phyloP scores from a whole-genome alignment of 2,329 filamentous ascomycete species.

The Fusarium subglutinans region DNA sequence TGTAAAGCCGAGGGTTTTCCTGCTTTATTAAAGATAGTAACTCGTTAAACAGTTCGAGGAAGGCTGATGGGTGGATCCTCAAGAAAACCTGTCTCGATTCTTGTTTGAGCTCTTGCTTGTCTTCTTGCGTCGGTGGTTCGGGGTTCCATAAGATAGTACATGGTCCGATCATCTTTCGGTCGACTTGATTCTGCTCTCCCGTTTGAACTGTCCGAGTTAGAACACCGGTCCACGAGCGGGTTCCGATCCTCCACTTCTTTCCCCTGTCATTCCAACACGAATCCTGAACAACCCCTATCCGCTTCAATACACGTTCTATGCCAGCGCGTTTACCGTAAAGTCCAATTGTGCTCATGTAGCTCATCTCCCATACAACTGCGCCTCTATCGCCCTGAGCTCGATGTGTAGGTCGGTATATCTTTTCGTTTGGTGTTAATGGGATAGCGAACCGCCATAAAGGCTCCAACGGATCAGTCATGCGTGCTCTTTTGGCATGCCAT shows the following conservation, averaged over 20 bases:
- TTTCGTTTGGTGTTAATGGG: constrained; percentile 85
- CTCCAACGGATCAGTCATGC: constrained; percentile 81
- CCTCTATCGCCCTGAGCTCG: constrained; percentile 79
- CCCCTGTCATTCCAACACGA: constrained; percentile 71
- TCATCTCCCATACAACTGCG: constrained; percentile 90
- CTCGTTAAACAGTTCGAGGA: constrained; percentile 73
- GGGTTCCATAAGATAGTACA: constrained; percentile 81
- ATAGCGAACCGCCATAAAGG: constrained; percentile 92
- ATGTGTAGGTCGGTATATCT: constrained; percentile 89
- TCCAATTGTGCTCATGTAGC: constrained; percentile 89
- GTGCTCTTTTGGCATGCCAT: constrained; percentile 91
- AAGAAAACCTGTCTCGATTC: constrained; percentile 66
- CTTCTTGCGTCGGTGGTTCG: constrained; percentile 41
- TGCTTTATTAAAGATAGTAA: constrained; percentile 66
- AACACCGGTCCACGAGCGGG: constrained; percentile 59
- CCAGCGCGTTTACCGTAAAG: constrained; percentile 73
- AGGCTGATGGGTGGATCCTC: constrained; percentile 84
- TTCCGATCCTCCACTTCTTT: constrained; percentile 73
- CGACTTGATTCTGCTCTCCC: constrained; percentile 24
- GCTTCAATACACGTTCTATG: constrained; percentile 72
- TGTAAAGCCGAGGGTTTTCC: constrained; percentile 67
- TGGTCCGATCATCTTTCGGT: constrained; percentile 71
- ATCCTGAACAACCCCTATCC: constrained; percentile 69
- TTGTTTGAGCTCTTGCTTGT: constrained; percentile 38
- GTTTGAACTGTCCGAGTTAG: constrained; percentile 65